These are phyloP conservation scores for Metschnikowia koreensis DNA, from an alignment of 805 yeast genomes.

Conservation along the genomic window DNA sequence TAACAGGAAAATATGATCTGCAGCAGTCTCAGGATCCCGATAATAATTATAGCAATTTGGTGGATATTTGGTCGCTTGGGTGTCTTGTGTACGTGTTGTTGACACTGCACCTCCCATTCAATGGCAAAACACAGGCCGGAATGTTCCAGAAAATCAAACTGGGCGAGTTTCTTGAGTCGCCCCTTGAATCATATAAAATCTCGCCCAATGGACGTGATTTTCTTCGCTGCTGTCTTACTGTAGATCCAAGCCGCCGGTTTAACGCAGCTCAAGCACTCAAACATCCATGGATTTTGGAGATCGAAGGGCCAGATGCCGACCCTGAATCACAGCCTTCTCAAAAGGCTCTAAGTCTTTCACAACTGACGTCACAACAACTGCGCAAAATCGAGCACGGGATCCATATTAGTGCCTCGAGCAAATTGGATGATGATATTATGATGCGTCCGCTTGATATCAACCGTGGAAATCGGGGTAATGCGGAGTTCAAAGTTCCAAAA, in stretches of 20 bases:
- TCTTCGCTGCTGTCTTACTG: constrained; percentile 65
- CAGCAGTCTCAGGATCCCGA: constrained; percentile 27
- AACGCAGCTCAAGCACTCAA: constrained; percentile 72
- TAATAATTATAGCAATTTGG: constrained; percentile 70
- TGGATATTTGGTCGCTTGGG: constrained; percentile 98
- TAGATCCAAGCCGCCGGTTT: constrained; percentile 69
- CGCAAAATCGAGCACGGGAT: constrained; percentile 42
- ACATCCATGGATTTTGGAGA: constrained; percentile 74
- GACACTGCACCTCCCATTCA: constrained; percentile 93
- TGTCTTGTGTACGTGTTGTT: constrained; percentile 88
- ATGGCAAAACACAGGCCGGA: constrained; percentile 87
- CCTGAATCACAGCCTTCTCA: constrained; percentile 21
- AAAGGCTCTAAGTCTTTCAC: constrained; percentile 57
- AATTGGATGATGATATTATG: constrained; percentile 42
- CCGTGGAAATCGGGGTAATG: constrained; percentile 19
- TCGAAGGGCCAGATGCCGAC: constrained; percentile 20
- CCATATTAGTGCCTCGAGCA: constrained; percentile 33
- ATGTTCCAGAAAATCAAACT: constrained; percentile 70
- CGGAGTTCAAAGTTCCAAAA: constrained; percentile 44
- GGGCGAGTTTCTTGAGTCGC: constrained; percentile 79
- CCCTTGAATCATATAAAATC: constrained; percentile 63
- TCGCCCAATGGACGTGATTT: constrained; percentile 73
- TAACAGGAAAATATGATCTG: constrained; percentile 52
- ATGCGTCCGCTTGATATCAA: constrained; percentile 43
- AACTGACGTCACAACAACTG: constrained; percentile 67